phyloP scores from a whole-genome alignment of 371 early-diverging fungal genomes.

The Blakeslea trispora region DNA sequence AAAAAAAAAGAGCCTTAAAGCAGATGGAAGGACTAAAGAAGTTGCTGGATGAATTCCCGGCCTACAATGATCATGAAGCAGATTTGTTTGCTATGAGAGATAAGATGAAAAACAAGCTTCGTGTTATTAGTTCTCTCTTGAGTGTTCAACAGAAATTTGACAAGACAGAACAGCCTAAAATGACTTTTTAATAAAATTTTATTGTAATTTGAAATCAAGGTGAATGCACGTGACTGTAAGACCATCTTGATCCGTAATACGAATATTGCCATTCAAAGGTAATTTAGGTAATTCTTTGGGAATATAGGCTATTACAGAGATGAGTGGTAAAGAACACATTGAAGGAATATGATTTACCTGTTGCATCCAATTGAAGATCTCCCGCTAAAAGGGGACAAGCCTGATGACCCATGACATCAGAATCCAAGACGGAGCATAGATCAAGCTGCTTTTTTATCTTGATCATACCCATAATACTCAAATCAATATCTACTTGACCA shows the following conservation, averaged over 20 bases:
- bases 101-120: constrained; percentile 64
- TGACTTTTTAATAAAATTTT: constrained; percentile 34
- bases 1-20: constrained; percentile 35
- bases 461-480: constrained; percentile 46
- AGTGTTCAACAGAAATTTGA: constrained; percentile 50
- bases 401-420: constrained; percentile 43
- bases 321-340: too few relatives aligned
- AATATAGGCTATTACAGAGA: constrained; percentile 46
- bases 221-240: constrained; percentile 47
- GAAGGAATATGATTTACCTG: too few relatives aligned
- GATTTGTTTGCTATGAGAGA: constrained; percentile 59
- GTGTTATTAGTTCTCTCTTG: constrained; percentile 57
- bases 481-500: constrained; percentile 43
- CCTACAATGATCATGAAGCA: constrained; percentile 56
- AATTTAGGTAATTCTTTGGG: constrained; percentile 47
- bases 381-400: constrained; percentile 40
- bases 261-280: constrained; percentile 42
- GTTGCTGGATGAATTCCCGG: constrained; percentile 55
- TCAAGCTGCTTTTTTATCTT: constrained; percentile 49
- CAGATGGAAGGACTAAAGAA: constrained; percentile 53
- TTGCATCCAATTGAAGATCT: constrained; percentile 41
- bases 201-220: constrained; percentile 28
- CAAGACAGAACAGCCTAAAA: constrained; percentile 27
- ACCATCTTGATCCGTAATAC: constrained; percentile 44
- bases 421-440: constrained; percentile 36